Base-by-base conservation (phyloP, 225 moss, liverwort and hornwort species). In the Marchantia paleacea region DNA sequence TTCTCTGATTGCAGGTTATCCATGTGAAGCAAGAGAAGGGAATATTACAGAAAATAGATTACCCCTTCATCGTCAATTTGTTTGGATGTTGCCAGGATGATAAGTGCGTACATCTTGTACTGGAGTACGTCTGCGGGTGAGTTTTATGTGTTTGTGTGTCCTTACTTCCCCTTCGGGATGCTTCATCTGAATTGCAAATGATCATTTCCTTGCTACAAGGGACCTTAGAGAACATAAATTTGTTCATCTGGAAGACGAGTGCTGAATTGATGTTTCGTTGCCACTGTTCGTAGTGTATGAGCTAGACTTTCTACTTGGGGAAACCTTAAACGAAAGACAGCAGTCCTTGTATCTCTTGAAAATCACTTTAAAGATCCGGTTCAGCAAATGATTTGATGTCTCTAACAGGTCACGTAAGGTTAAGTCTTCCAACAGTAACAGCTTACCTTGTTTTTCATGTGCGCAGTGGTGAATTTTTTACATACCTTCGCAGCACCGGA, bases 1-100 rank as follows among this genome's bases (percentile, higher is more conserved):
- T 15, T 15, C 28, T 68, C 31, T n/a, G 4, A 20, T 49, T 76
- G 67, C 86, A 97, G 94, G 95, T 97, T 60, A 81, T 92, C 78
- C 97, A 97, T 11, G 97, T 97, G 70, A 97, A 97, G 82, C 97
- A 97, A 85, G 97, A 97, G 79, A 97, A 97, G 75, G 90, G 91
- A 53, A 97, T 97, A 69, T 86, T 97, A 69, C 88, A 88, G 30
- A 92, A 91, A 87, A 79, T 97, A 82, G 93, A 93, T 47, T 93
- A 90, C 62, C 97, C 97, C 52, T 97, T 97, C 52, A 91, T 97
- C 78, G 97, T 97, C 47, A 97, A 97, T 88, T 79, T 97, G 13
- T 78, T 95, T 64, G 97, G 97, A 60, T 88, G 80, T 68, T 97
- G 95, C 86, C 97, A 95, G 78, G 97, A 95, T 84, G 95, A 95